phyloP scores from a whole-genome alignment of 2,329 filamentous ascomycete species.

The Sclerotinia nivalis region DNA sequence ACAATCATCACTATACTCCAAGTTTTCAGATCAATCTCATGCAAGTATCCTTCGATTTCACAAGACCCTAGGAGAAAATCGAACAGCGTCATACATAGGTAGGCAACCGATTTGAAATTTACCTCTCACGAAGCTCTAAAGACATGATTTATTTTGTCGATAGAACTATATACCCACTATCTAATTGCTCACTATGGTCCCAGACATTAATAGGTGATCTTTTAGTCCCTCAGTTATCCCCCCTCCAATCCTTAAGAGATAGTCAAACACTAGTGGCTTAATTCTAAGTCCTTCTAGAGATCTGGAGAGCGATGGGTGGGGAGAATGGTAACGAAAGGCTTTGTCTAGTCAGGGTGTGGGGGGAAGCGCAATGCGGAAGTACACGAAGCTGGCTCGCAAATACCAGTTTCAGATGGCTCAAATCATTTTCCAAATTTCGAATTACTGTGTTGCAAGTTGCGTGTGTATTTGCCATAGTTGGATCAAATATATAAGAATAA shows the following conservation, averaged over 20 bases:
- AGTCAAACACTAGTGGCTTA: no score
- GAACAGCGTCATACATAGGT: background rate
- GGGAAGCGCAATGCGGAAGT: background rate
- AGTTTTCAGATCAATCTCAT: background rate
- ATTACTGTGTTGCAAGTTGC: background rate
- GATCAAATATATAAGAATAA: background rate
- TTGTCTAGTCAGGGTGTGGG: background rate
- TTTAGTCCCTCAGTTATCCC: no score
- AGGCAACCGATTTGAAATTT: background rate
- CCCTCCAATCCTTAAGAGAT: no score
- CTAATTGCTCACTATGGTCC: no score
- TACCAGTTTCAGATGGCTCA: background rate
- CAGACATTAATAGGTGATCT: no score
- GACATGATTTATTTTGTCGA: background rate
- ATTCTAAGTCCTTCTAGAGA: no score
- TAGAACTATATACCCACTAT: background rate
- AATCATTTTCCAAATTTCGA: background rate
- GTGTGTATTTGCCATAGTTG: background rate
- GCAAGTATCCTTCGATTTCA: background rate
- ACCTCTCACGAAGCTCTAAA: background rate
- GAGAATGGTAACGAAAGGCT: background rate
- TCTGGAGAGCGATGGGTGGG: no score
- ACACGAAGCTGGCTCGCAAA: background rate
- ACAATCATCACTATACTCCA: background rate
- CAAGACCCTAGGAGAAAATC: no score